Evolutionary conservation across 2,329 filamentous ascomycete genomes (phyloP), one percentile per base, ranked within the genome.

Genomic region (Xenosphaeropsis pyriputrescens): DNA sequence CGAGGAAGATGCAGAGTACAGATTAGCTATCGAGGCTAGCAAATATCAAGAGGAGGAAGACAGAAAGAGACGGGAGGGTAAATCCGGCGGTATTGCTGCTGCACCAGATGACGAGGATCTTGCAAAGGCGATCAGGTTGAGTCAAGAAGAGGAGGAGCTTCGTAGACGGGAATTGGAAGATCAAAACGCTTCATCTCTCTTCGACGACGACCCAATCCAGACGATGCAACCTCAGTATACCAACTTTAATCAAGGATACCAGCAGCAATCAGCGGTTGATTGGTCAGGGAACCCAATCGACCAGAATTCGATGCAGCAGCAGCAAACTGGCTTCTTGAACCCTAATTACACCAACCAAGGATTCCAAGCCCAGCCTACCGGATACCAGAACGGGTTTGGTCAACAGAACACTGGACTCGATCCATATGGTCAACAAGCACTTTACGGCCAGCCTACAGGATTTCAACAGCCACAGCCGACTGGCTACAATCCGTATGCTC

Each of bases 211-310:
- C 29, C 69, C 77, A 5, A 59, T 67, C 17, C 62, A 74, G 38
- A 53, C 47, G 33, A 45, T 47, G 19, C 80, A 85, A 50, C 72
- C 82, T 29, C 85, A 88, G 60, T 75, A 74, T 31, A 96, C 88
- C 12, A 89, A 86, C 29, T 86, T 85, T 64, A 96, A 95, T 59
- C 88, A 94, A 62, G 89, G 89, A 34, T 98, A 98, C 54, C 88
- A 96, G 63, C 91, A 98, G 61, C 89, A 94, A 55, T 82, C 82
- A 40, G 85, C 85, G 11, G 91, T 98, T 14, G 91, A 98, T 60
- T 96, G 93, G 75, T 91, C 93, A 50, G 91, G 89, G 41, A 98
- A 98, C 58, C 85, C 88, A 11, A 80, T 96, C 51, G 84, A 89
- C 41, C 78, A 76, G 51, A 75, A 63, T 32, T 59, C 57, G 49